Percentiles rank a stretch among this genome's conserved stretches.
These are phyloP conservation scores for Phialocephala subalpina DNA, from an alignment of 2,329 filamentous ascomycete species.

Conservation along the genomic window DNA sequence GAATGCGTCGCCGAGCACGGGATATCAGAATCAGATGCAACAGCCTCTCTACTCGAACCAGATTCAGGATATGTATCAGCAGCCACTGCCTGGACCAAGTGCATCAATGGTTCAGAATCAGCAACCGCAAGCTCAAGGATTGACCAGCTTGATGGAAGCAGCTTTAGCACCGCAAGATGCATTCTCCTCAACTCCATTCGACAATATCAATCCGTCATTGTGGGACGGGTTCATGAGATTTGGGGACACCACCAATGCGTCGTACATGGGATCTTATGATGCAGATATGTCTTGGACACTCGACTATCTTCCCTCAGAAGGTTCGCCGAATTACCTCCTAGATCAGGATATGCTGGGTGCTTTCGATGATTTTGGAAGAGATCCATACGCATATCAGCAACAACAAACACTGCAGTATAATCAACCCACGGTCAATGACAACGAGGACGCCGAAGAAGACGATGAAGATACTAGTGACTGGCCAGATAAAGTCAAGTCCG, in stretches of 20 bases:
- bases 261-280: slow-evolving; percentile 42
- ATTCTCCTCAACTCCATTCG: slow-evolving; percentile 30
- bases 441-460: slow-evolving; percentile 36
- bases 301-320: slow-evolving; percentile 34
- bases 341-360: slow-evolving; percentile 30
- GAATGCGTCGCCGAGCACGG: slow-evolving; percentile 11
- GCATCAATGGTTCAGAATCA: slow-evolving; percentile 19
- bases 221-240: slow-evolving; percentile 42
- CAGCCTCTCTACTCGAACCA: slow-evolving; percentile 9
- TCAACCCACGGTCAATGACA: slow-evolving; percentile 21
- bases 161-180: slow-evolving; percentile 35
- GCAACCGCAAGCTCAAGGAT: slow-evolving; percentile 32
- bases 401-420: slow-evolving; percentile 25
- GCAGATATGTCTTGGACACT: slow-evolving; percentile 43
- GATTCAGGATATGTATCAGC: slow-evolving; percentile 16
- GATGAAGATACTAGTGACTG: slow-evolving; percentile 40
- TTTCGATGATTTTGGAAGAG: slow-evolving; percentile 31
- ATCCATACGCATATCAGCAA: slow-evolving; percentile 32
- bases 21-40: slow-evolving; percentile 21
- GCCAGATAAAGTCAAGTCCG: slow-evolving; percentile 37
- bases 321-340: slow-evolving; percentile 31
- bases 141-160: slow-evolving; percentile 42
- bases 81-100: slow-evolving; percentile 3
- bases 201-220: slow-evolving; percentile 32
- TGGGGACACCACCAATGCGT: slow-evolving; percentile 33